Conservation (phyloP, 2,329 filamentous ascomycete species). For the Orbilia quercus region DNA sequence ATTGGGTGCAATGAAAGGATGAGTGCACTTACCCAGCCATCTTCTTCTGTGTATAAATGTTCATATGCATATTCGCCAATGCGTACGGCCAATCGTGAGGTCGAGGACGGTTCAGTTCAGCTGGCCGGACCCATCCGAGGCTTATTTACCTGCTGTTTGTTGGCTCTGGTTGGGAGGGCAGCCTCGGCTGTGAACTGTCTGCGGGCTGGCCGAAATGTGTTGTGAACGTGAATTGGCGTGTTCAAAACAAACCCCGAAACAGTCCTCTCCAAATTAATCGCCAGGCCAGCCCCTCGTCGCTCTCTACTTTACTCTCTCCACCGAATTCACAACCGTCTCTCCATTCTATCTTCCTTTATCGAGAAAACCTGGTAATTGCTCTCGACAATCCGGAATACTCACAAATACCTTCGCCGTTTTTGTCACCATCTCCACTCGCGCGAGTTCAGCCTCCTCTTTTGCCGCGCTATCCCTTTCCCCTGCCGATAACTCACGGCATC, state of each 20-base stretch:
- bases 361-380: neutral
- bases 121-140: slow-evolving; percentile 14
- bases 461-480: slow-evolving; percentile 24
- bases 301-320: slow-evolving; percentile 7
- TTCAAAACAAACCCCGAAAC: slow-evolving; percentile 15
- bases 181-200: slow-evolving; percentile 9
- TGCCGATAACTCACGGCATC: slow-evolving; percentile 18
- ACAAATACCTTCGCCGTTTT: slow-evolving; percentile 45
- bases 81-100: too few relatives aligned
- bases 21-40: too few relatives aligned
- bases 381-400: slow-evolving; percentile 26
- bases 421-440: slow-evolving; percentile 25
- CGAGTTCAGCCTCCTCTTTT: slow-evolving; percentile 10
- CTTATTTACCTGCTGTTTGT: too few relatives aligned
- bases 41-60: too few relatives aligned
- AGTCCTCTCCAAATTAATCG: neutral
- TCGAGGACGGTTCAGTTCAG: slow-evolving; percentile 1
- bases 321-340: slow-evolving; percentile 6
- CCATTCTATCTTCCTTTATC: slow-evolving; percentile 2
- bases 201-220: slow-evolving; percentile 23
- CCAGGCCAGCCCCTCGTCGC: slow-evolving; percentile 9
- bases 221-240: slow-evolving; percentile 8
- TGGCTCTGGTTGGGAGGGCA: neutral
- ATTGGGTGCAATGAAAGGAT: too few relatives aligned
- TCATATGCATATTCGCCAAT: too few relatives aligned